Evolutionary conservation across 306 rosid species (phyloP), one percentile per base, ranked within the genome.

Genomic region (Datisca glomerata): DNA sequence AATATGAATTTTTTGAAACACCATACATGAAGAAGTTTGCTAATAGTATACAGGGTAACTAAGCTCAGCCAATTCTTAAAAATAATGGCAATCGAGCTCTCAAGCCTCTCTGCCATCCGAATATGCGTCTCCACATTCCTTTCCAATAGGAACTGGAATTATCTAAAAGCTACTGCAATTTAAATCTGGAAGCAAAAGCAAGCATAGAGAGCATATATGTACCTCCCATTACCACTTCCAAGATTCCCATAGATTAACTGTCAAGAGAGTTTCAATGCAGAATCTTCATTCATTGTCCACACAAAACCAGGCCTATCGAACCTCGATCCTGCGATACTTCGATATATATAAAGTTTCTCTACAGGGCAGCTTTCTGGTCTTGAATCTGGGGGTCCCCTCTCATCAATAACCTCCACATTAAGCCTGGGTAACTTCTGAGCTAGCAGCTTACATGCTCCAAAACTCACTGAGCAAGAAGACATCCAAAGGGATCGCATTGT

Each of bases 401-500:
- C 98, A 12, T 89, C 98, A 18, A 84, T 89, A 55, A 89, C 93
- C 70, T 89, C 98, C 8, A 89, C 98, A 27, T 80, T 89, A 14
- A 89, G 98, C 53, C 78, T 60, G 7, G 86, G 92, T 77, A 84
- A 18, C 73, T 75, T 84, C 74, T 78, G 92, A 53, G 84, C 95
- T 51, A 89, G 72, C 59, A 78, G 73, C 62, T 84, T 89, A 70
- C 98, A 89, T 45, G 98, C 98, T 78, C 79, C 92, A 46, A 17
- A 89, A 67, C 91, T 89, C 69, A 89, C 98, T 2, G 25, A 48
- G 81, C 98, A 89, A 70, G 95, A 74, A 73, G 97, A 89, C 95
- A 89, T 89, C 97, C 97, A 89, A 89, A 89, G 97, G 97, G 98
- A 84, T 89, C 98, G 98, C 98, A 89, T 89, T 84, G 98, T 89